A percentile compares a stretch with the other conserved stretches of the same genome.
Conservation (phyloP, 805 yeast genomes). For the Candida patagonica region DNA sequence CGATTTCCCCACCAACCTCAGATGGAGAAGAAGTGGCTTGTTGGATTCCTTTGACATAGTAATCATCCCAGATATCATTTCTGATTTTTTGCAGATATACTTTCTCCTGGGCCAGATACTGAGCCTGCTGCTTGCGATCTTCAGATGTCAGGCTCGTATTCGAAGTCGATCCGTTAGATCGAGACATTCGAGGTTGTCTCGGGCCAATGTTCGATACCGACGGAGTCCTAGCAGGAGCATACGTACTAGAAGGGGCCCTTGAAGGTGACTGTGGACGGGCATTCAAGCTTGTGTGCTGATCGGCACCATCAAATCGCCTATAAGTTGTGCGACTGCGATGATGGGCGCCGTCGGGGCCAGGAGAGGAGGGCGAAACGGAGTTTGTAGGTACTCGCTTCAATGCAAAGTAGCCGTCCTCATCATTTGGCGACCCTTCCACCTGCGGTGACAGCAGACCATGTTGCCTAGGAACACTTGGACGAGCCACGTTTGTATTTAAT, state of each 20-base stretch:
- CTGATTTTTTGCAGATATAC: conserved; percentile 55
- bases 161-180: neutral
- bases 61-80: conserved; percentile 57
- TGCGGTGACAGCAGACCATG: too few species aligned
- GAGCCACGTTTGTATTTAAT: too few species aligned
- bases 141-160: conserved; percentile 2
- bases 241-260: conserved; percentile 19
- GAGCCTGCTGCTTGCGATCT: conserved; percentile 21
- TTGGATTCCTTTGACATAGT: conserved; percentile 58
- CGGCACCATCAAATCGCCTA: too few species aligned
- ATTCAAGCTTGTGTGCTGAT: too few species aligned
- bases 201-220: conserved; percentile 6
- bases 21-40: conserved; percentile 23
- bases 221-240: conserved; percentile 13
- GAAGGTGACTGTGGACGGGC: conserved; percentile 15
- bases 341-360: too few species aligned
- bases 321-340: too few species aligned
- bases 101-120: conserved; percentile 54
- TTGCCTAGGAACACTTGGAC: too few species aligned
- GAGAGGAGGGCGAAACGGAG: too few species aligned
- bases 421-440: too few species aligned
- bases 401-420: too few species aligned
- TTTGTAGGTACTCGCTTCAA: too few species aligned
- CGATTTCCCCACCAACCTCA: conserved; percentile 25
- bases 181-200: neutral